Conservation (phyloP, 306 rosid genomes). For the Trifolium pratense region DNA sequence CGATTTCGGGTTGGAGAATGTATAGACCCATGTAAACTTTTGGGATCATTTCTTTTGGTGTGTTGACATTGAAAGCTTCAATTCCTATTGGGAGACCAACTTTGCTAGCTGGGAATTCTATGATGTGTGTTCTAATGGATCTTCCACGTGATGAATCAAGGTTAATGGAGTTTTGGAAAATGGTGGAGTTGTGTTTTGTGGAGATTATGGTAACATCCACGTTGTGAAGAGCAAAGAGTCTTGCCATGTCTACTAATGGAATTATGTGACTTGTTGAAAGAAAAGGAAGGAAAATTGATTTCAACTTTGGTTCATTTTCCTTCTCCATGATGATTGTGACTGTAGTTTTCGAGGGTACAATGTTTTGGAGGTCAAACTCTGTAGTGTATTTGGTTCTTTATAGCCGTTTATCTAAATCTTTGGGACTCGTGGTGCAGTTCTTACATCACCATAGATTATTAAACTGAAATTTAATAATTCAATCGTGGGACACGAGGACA, state of each 20-base stretch:
- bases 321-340: slow-evolving; percentile 34
- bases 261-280: slow-evolving; percentile 53
- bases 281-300: slow-evolving; percentile 49
- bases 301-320: background rate
- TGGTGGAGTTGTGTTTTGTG: slow-evolving; percentile 45
- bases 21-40: slow-evolving; percentile 33
- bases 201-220: slow-evolving; percentile 47
- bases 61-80: slow-evolving; percentile 40
- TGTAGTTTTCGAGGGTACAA: background rate
- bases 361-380: background rate
- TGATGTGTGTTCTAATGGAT: slow-evolving; percentile 39
- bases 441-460: background rate
- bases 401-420: background rate
- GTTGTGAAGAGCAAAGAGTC: slow-evolving; percentile 46
- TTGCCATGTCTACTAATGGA: slow-evolving; percentile 51
- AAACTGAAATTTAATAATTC: background rate
- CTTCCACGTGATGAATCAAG: slow-evolving; percentile 41
- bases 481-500: background rate
- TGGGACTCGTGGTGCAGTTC: background rate
- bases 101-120: slow-evolving; percentile 39
- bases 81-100: slow-evolving; percentile 45
- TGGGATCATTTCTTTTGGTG: slow-evolving; percentile 8
- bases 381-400: background rate
- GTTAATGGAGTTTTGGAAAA: slow-evolving; percentile 49
- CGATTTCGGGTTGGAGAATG: slow-evolving; percentile 40